These are phyloP conservation scores for Gynostemma pentaphyllum DNA, from an alignment of 306 rosid genomes.

Conservation along the genomic window DNA sequence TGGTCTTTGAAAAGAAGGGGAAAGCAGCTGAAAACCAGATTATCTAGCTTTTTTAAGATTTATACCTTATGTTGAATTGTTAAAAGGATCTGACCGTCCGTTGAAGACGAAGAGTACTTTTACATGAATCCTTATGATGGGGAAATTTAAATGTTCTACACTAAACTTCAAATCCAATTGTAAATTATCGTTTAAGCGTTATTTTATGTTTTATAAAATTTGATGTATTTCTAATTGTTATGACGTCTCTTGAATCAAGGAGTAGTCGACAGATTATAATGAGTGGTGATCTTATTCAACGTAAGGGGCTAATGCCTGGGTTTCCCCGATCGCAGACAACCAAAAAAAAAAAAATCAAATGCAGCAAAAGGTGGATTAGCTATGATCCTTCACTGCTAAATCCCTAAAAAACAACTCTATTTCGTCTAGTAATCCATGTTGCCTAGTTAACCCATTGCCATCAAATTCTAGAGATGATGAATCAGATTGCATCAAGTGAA, in stretches of 20 bases:
- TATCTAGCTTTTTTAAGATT: background rate
- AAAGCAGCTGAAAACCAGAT: background rate
- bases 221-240: background rate
- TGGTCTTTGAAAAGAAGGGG: constrained; percentile 17
- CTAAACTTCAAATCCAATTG: background rate
- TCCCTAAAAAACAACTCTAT: constrained; percentile 51
- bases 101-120: background rate
- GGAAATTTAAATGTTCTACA: background rate
- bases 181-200: background rate
- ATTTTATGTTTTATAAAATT: background rate
- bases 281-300: too few relatives aligned
- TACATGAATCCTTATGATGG: background rate
- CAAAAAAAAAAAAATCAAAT: too few relatives aligned
- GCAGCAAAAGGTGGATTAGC: background rate
- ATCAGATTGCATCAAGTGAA: constrained; percentile 52
- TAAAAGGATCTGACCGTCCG: background rate
- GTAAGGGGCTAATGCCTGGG: too few relatives aligned
- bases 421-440: constrained; percentile 41
- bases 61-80: too few relatives aligned
- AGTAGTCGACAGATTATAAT: background rate
- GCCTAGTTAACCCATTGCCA: constrained; percentile 25
- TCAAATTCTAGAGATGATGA: constrained; percentile 19
- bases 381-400: constrained; percentile 26
- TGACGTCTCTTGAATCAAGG: background rate
- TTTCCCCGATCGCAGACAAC: too few relatives aligned